A percentile compares a stretch with the other conserved stretches of the same genome.
Conservation (phyloP, 192 early-diverging fungal genomes). For the Podila minutissima region DNA sequence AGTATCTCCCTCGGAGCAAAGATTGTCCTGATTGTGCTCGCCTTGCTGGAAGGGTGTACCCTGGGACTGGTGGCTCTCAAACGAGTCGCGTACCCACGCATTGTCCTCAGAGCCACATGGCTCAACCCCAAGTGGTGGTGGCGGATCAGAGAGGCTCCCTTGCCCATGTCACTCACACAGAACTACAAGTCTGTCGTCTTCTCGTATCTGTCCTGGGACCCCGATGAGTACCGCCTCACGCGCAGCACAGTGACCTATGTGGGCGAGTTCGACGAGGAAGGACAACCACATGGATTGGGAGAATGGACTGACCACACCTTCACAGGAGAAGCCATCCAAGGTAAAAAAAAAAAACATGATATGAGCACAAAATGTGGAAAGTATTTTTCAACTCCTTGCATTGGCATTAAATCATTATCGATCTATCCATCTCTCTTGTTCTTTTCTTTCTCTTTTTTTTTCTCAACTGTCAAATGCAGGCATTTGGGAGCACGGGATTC, state of each 20-base stretch:
- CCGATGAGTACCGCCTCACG: slow-evolving; percentile 29
- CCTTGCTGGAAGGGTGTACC: slow-evolving; percentile 27
- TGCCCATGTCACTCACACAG: slow-evolving; percentile 10
- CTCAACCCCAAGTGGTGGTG: slow-evolving; percentile 46
- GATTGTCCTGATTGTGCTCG: slow-evolving; percentile 39
- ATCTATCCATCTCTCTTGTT: background rate
- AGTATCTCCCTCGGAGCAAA: slow-evolving; percentile 10
- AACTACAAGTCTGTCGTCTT: slow-evolving; percentile 43
- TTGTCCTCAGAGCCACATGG: slow-evolving; percentile 42
- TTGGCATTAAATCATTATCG: background rate
- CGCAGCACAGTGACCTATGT: slow-evolving; percentile 43
- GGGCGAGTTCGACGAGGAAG: slow-evolving; percentile 51
- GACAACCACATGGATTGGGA: slow-evolving; percentile 49
- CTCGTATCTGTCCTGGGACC: slow-evolving; percentile 52
- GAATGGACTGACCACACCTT: slow-evolving; percentile 56
- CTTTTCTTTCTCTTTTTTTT: background rate
- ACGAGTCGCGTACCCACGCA: slow-evolving; percentile 43
- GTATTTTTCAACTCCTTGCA: background rate
- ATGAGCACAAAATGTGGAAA: background rate
- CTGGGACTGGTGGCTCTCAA: slow-evolving; percentile 25
- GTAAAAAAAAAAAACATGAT: slow-evolving; percentile 8
- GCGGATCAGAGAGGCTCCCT: slow-evolving; percentile 27
- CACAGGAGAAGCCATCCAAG: slow-evolving; percentile 52
- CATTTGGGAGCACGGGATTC: slow-evolving; percentile 51
- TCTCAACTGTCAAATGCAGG: slow-evolving; percentile 8